phyloP scores from a whole-genome alignment of 148 eudicot species.

The Rhododendron ovatum region DNA sequence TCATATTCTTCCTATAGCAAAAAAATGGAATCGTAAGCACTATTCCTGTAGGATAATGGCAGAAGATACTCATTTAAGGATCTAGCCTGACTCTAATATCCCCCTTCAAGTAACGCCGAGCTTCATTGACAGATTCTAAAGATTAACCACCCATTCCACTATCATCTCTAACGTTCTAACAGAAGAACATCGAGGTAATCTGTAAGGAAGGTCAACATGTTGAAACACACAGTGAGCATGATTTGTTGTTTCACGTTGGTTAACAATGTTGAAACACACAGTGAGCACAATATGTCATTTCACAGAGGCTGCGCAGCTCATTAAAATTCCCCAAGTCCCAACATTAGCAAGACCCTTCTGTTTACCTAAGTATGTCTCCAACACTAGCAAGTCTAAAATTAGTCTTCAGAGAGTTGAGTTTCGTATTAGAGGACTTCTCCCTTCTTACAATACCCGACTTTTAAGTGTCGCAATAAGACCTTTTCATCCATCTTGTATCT shows the following conservation, averaged over 20 bases:
- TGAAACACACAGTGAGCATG: background rate
- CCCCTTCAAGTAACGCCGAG: background rate
- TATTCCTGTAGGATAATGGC: background rate
- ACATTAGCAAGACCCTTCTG: background rate
- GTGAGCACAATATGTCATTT: background rate
- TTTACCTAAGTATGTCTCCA: background rate
- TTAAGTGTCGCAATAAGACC: background rate
- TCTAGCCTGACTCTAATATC: background rate
- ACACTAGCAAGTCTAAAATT: background rate
- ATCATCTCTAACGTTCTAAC: background rate
- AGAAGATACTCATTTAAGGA: background rate
- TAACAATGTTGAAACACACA: background rate
- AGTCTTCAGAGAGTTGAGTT: background rate
- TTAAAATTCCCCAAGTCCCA: background rate
- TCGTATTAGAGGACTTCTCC: background rate
- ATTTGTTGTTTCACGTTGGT: background rate
- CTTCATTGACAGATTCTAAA: background rate
- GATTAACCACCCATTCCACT: background rate
- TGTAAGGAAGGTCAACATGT: background rate
- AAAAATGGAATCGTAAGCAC: background rate
- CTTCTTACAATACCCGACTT: background rate
- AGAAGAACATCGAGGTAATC: too few species aligned
- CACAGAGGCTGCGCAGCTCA: background rate
- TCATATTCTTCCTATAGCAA: slow-evolving; percentile 71
- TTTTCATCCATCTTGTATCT: background rate